These are phyloP conservation scores for Phytophthora syringae DNA, from an alignment of 352 stramenopile genomes.

Conservation along the genomic window DNA sequence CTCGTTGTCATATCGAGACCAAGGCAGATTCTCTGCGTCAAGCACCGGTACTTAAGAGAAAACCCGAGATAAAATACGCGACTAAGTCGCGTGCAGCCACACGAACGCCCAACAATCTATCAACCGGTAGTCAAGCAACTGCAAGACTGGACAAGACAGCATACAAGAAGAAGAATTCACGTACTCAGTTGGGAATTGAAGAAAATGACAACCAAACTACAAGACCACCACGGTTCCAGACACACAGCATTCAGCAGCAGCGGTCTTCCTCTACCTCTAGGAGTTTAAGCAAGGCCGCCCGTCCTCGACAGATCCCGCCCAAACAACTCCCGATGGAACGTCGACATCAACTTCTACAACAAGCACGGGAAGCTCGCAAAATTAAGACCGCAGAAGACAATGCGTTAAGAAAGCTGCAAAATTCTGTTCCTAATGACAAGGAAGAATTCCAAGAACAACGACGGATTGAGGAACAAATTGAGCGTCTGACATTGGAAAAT, in stretches of 20 bases:
- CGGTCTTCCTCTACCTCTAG: neutral
- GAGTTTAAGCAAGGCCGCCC: conserved; percentile 3
- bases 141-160: neutral
- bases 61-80: conserved; percentile 3
- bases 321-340: conserved; percentile 44
- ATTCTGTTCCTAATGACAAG: conserved; percentile 24
- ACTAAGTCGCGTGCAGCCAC: neutral
- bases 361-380: conserved; percentile 33
- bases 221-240: neutral
- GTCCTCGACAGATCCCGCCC: neutral
- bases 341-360: conserved; percentile 36
- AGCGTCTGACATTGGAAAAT: conserved; percentile 44
- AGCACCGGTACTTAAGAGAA: neutral
- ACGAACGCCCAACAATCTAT: neutral
- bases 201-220: conserved; percentile 14
- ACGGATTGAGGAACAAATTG: conserved; percentile 40
- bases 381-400: conserved; percentile 24
- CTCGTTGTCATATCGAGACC: conserved; percentile 54
- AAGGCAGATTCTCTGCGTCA: conserved; percentile 45
- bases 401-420: conserved; percentile 10
- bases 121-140: neutral
- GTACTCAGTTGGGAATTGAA: neutral
- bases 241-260: neutral
- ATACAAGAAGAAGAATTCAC: conserved; percentile 10
- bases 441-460: conserved; percentile 34